phyloP scores from a whole-genome alignment of 1,284 basidiomycete genomes.

The Coniferiporia weirii region DNA sequence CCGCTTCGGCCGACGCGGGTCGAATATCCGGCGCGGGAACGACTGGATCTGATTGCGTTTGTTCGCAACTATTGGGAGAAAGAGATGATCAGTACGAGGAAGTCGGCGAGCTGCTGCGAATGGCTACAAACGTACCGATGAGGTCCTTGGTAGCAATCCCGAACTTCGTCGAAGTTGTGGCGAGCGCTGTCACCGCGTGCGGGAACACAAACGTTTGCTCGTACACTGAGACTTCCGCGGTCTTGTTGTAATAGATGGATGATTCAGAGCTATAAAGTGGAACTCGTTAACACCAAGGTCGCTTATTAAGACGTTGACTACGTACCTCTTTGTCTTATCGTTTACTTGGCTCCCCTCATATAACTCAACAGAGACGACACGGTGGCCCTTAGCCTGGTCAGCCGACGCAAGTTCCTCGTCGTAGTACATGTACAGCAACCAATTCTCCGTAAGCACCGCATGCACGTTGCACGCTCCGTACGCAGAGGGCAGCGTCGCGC shows the following conservation, averaged over 20 bases:
- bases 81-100: background rate
- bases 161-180: conserved; percentile 77
- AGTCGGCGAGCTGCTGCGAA: too few species aligned
- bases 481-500: conserved; percentile 44
- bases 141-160: conserved; percentile 88
- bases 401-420: conserved; percentile 47
- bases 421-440: conserved; percentile 86
- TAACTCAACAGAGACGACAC: conserved; percentile 78
- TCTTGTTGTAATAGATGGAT: conserved; percentile 59
- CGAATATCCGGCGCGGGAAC: conserved; percentile 71
- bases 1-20: conserved; percentile 78
- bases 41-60: conserved; percentile 70
- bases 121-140: conserved; percentile 48
- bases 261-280: conserved; percentile 55
- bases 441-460: conserved; percentile 81
- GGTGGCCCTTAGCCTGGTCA: conserved; percentile 59
- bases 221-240: conserved; percentile 47
- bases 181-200: conserved; percentile 61
- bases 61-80: conserved; percentile 61
- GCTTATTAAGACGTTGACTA: conserved; percentile 18
- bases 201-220: conserved; percentile 74
- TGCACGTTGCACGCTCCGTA: conserved; percentile 57
- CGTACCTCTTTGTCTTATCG: conserved; percentile 65
- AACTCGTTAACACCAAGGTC: conserved; percentile 6
- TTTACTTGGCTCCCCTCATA: conserved; percentile 70